A percentile compares a stretch with the other conserved stretches of the same genome.
phyloP scores from a whole-genome alignment of 2,329 filamentous ascomycete species.

The Ceratocystis albifundus region DNA sequence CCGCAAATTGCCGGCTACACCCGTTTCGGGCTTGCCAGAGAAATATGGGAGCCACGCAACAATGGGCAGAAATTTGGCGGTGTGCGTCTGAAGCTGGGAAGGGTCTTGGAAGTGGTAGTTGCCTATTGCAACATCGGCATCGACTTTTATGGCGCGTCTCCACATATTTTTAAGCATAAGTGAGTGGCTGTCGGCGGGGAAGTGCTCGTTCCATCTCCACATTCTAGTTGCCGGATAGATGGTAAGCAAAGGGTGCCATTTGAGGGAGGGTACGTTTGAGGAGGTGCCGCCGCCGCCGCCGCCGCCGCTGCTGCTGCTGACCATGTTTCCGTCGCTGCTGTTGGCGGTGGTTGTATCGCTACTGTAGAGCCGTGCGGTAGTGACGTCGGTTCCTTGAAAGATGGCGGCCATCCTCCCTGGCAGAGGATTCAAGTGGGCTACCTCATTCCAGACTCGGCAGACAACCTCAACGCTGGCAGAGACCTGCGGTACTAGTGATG shows the following conservation, averaged over 20 bases:
- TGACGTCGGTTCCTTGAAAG: background rate
- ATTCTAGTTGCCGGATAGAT: constrained; percentile 12
- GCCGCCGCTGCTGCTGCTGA: background rate
- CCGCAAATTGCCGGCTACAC: background rate
- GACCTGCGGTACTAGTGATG: background rate
- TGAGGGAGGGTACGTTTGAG: background rate
- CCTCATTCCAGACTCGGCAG: background rate
- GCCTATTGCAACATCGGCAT: background rate
- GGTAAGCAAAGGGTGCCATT: constrained; percentile 6
- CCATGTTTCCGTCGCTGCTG: background rate
- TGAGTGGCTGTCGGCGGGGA: background rate
- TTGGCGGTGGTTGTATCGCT: background rate
- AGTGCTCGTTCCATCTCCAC: constrained; percentile 11
- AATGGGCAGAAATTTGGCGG: background rate
- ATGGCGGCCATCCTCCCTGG: background rate
- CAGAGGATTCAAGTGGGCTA: background rate
- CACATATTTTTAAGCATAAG: background rate
- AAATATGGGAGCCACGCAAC: background rate
- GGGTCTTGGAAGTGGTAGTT: background rate
- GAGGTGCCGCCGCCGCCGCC: background rate
- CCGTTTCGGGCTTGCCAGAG: background rate
- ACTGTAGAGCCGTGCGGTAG: background rate
- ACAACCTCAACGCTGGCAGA: background rate
- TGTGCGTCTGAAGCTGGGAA: background rate
- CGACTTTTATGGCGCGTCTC: constrained; percentile 6